Evolutionary conservation across 2,329 filamentous ascomycete species (phyloP).

Genomic region (Colletotrichum plurivorum): DNA sequence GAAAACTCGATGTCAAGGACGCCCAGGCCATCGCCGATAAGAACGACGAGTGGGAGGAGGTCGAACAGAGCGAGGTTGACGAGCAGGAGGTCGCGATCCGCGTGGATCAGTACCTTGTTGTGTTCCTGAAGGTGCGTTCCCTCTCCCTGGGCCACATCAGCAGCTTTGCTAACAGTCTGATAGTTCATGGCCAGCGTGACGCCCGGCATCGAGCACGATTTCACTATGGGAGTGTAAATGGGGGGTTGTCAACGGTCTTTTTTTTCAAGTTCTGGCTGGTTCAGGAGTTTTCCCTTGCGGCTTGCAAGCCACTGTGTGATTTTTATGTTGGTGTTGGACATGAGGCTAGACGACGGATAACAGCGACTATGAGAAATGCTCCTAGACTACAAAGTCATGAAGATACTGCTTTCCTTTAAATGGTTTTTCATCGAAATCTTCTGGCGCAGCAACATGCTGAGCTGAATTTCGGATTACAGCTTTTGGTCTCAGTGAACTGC

Average conservation of each 20-base stretch:
- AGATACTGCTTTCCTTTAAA: background rate
- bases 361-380: slow-evolving; percentile 23
- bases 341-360: slow-evolving; percentile 25
- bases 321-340: slow-evolving; percentile 26
- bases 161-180: slow-evolving; percentile 44
- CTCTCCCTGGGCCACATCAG: background rate
- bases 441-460: too few relatives aligned
- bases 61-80: slow-evolving; percentile 72
- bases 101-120: slow-evolving; percentile 90
- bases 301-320: background rate
- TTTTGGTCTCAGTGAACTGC: too few relatives aligned
- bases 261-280: background rate
- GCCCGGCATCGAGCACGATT: slow-evolving; percentile 97
- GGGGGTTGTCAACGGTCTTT: background rate
- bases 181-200: slow-evolving; percentile 90
- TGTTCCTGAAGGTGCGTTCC: slow-evolving; percentile 83
- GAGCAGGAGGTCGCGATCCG: slow-evolving; percentile 84
- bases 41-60: slow-evolving; percentile 74
- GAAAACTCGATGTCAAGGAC: slow-evolving; percentile 71
- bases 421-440: background rate
- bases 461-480: too few relatives aligned
- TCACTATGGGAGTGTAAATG: slow-evolving; percentile 90
- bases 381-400: slow-evolving; percentile 35
- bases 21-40: slow-evolving; percentile 66
- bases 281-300: background rate